Percentiles rank a stretch among this genome's conserved stretches.
Conservation (phyloP, 2,329 filamentous ascomycete genomes). For the Phyllachora maydis region DNA sequence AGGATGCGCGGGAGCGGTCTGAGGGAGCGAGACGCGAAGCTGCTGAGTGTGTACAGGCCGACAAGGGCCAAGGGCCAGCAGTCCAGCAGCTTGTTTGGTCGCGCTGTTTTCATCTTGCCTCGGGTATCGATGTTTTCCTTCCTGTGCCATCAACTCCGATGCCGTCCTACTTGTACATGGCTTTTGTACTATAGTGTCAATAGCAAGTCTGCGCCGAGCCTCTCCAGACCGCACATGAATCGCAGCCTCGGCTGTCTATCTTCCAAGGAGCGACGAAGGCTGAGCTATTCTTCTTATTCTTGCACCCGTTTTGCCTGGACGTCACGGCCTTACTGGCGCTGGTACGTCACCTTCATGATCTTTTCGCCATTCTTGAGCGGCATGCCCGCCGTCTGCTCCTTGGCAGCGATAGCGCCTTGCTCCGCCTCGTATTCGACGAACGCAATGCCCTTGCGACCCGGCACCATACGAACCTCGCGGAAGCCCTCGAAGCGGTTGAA, state of each 20-base stretch:
- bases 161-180: too few relatives aligned
- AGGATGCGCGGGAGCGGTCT: slow-evolving; percentile 6
- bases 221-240: not conserved
- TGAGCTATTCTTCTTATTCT: slow-evolving; percentile 2
- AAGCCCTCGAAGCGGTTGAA: slow-evolving; percentile 89
- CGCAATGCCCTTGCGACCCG: slow-evolving; percentile 69
- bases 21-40: too few relatives aligned
- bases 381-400: slow-evolving; percentile 82
- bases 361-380: slow-evolving; percentile 53
- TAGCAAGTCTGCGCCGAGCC: slow-evolving; percentile 1
- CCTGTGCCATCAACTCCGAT: too few relatives aligned
- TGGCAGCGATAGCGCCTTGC: slow-evolving; percentile 73
- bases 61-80: too few relatives aligned
- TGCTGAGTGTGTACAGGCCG: too few relatives aligned
- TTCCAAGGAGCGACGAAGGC: too few relatives aligned
- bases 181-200: too few relatives aligned
- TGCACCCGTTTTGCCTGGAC: too few relatives aligned
- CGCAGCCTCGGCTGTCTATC: too few relatives aligned
- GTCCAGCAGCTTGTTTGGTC: too few relatives aligned
- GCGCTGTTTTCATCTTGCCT: too few relatives aligned
- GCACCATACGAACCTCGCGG: slow-evolving; percentile 77
- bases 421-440: slow-evolving; percentile 95
- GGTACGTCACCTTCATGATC: slow-evolving; percentile 87
- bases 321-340: slow-evolving; percentile 45
- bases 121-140: too few relatives aligned